phyloP scores from a whole-genome alignment of 139 green algal species.

The Chlorella ohadii region DNA sequence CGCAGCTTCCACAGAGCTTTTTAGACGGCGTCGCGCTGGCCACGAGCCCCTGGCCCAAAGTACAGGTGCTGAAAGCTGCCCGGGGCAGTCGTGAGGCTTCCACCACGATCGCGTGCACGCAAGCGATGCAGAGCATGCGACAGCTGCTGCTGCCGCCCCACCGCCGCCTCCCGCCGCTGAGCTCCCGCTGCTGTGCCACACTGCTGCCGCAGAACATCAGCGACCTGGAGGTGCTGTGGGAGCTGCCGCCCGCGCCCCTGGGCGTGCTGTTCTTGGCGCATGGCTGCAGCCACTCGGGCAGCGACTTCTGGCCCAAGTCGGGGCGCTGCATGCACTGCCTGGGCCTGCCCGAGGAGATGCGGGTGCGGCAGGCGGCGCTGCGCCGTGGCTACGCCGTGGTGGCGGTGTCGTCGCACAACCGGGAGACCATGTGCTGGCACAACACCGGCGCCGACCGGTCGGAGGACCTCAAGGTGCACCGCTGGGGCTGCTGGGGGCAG shows the following conservation, averaged over 20 bases:
- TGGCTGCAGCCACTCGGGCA: conserved; percentile 66
- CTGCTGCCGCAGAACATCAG: background rate
- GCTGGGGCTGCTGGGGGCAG: background rate
- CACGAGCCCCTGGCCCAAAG: background rate
- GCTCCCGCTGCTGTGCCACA: background rate
- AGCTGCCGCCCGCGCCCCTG: background rate
- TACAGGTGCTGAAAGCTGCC: background rate
- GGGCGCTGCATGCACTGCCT: conserved; percentile 56
- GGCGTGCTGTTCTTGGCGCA: conserved; percentile 44
- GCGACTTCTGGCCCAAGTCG: conserved; percentile 61
- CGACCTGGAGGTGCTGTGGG: conserved; percentile 24
- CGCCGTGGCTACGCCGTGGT: conserved; percentile 49
- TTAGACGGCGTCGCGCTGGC: too few relatives aligned
- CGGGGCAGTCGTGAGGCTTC: too few relatives aligned
- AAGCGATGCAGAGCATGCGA: background rate
- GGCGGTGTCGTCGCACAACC: conserved; percentile 55
- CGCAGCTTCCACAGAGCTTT: background rate
- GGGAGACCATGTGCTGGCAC: conserved; percentile 60
- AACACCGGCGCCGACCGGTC: conserved; percentile 18
- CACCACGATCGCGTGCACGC: too few relatives aligned
- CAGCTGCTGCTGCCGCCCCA: background rate
- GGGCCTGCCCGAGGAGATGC: conserved; percentile 72
- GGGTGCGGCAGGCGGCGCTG: conserved; percentile 53
- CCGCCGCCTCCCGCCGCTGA: background rate
- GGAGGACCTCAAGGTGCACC: conserved; percentile 19